Conservation (phyloP, 2,329 filamentous ascomycete genomes). For the Zymoseptoria crescenta region DNA sequence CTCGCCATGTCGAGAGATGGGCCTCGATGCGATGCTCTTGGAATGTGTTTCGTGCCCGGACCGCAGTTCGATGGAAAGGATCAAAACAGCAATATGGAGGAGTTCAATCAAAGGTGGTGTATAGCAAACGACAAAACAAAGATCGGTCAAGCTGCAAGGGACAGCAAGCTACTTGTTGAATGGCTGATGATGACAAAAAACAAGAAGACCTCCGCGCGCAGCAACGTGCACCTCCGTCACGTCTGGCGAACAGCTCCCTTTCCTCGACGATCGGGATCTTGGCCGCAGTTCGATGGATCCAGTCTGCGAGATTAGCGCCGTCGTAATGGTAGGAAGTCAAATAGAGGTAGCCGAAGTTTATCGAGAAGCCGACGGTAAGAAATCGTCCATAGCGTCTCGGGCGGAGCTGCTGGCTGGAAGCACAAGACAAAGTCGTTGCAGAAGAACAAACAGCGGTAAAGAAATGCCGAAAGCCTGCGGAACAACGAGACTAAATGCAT, state of each 20-base stretch:
- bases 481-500: not conserved
- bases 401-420: not conserved
- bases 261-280: not conserved
- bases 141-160: not conserved
- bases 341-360: not conserved
- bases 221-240: not conserved
- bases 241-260: not conserved
- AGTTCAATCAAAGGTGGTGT: not conserved
- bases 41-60: not conserved
- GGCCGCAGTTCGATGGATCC: not conserved
- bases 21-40: not conserved
- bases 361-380: not conserved
- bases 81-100: not conserved
- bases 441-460: not conserved
- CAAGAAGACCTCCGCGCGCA: not conserved
- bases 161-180: not conserved
- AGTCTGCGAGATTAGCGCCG: not conserved
- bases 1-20: not conserved
- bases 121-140: not conserved
- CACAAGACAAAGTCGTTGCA: not conserved
- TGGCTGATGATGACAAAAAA: not conserved
- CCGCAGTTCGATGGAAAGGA: not conserved
- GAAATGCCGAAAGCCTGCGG: too few species aligned
- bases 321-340: not conserved
- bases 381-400: not conserved